A percentile compares a stretch with the other conserved stretches of the same genome.
Evolutionary conservation across 1,139 yeast species (phyloP).

Genomic region (Blastobotrys aristatus): DNA sequence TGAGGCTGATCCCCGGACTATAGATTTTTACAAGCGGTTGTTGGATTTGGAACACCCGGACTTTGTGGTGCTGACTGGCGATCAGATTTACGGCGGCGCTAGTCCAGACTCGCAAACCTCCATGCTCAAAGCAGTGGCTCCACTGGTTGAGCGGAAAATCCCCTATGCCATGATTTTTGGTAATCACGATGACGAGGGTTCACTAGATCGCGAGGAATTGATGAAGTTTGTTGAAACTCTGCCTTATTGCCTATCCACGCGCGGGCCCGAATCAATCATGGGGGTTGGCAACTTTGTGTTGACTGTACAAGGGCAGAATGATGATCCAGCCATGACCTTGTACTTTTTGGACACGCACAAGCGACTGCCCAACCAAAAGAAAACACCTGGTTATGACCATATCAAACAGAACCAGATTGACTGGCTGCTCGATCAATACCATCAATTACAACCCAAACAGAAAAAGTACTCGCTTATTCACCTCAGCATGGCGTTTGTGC

Average conservation of each 20-base stretch:
- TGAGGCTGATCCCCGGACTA: conserved; percentile 68
- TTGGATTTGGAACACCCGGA: conserved; percentile 74
- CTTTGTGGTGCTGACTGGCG: conserved; percentile 80
- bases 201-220: conserved; percentile 53
- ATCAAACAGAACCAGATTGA: conserved; percentile 66
- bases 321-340: conserved; percentile 50
- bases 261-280: conserved; percentile 60
- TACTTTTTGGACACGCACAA: conserved; percentile 83
- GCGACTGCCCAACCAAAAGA: conserved; percentile 58
- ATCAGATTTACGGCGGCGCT: conserved; percentile 67
- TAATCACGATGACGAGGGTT: conserved; percentile 81
- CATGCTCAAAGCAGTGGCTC: conserved; percentile 67
- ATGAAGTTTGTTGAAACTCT: conserved; percentile 51
- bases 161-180: conserved; percentile 84
- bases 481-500: conserved; percentile 84
- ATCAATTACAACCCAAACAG: conserved; percentile 33
- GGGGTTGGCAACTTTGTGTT: conserved; percentile 80
- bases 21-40: conserved; percentile 54
- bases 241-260: conserved; percentile 60
- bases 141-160: conserved; percentile 57
- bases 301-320: conserved; percentile 43
- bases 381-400: conserved; percentile 81
- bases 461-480: conserved; percentile 42
- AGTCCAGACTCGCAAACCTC: conserved; percentile 79
- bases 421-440: conserved; percentile 47